Base-by-base conservation (phyloP, 805 yeast species). In the Sugiyamaella floridensis region DNA sequence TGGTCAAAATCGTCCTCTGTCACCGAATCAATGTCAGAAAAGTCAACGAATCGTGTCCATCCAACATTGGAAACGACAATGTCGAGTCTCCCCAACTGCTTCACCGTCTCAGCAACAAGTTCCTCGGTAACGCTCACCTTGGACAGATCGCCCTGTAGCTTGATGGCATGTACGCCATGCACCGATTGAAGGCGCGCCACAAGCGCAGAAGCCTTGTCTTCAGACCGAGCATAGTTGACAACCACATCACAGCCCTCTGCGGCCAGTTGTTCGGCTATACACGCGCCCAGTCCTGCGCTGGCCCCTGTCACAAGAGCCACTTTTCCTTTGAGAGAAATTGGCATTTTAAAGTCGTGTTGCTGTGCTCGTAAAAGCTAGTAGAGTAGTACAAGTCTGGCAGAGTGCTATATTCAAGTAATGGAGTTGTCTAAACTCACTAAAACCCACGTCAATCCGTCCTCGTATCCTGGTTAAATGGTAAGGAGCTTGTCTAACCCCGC, bases 11-110 rank as follows among this genome's bases (percentile, higher is more conserved):
- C 68, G 9, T 60, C 68, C 15, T 61, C 64, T 12, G 65, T 63
- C 5, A 63, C 59, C 2, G 64, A 69, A n/a, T 58, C 53, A 29
- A 70, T 46, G 16, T 60, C 60, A 6, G 58, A 52, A 40, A 68
- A 58, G 19, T 59, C 60, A 7, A 66, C 63, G 51, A 67, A 62
- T 49, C 55, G 42, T 16, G 61, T 57, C 54, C 58, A 54, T 4
- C 75, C 75, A 1, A 73, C 73, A 55, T 71, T 71, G 56, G 70
- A 69, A 16, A 71, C 66, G 45, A 71, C 66, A 1, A 70, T 65
- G 56, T 71, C 67, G 50, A 71, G 65, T 2, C 60, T 49, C 14
- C 74, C 75, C 6, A 69, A 58, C 34, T 60, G 52, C 29, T 60
- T 54, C 20, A 67, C 58, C 2, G 72, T 61, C 29, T 54, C 43